phyloP scores from a whole-genome alignment of 2,329 filamentous ascomycete genomes.

The Tolypocladium album region DNA sequence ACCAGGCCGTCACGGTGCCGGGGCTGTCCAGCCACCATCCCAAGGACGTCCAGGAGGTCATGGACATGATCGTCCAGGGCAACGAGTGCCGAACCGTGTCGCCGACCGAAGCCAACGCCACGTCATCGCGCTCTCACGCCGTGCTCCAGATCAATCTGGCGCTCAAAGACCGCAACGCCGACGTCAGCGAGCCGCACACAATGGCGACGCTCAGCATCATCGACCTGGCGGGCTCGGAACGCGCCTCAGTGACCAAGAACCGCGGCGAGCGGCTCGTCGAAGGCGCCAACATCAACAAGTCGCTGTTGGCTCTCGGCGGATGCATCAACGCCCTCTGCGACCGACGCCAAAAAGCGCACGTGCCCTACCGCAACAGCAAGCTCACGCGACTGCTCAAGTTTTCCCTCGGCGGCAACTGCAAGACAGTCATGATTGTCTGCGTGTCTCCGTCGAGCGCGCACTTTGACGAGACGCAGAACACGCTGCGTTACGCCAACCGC shows the following conservation, averaged over 20 bases:
- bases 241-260: constrained; percentile 94
- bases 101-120: constrained; percentile 92
- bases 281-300: constrained; percentile 99
- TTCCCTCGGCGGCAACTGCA: constrained; percentile 93
- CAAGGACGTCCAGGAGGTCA: constrained; percentile 86
- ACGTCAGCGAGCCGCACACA: constrained; percentile 87
- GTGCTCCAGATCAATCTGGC: constrained; percentile 96
- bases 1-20: constrained; percentile 83
- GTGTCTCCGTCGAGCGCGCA: constrained; percentile 93
- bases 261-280: constrained; percentile 82
- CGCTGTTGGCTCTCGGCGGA: constrained; percentile 82
- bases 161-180: constrained; percentile 86
- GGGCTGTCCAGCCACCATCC: constrained; percentile 88
- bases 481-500: constrained; percentile 89
- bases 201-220: constrained; percentile 99
- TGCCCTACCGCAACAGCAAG: constrained; percentile 96
- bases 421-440: constrained; percentile 99
- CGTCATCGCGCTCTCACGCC: constrained; percentile 92
- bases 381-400: constrained; percentile 93
- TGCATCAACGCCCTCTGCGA: constrained; percentile 99
- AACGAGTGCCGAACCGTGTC: constrained; percentile 95
- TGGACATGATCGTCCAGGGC: constrained; percentile 96
- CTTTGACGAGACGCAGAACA: constrained; percentile 98
- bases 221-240: constrained; percentile 89
- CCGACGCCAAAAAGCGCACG: constrained; percentile 79